Conservation (phyloP, 2,329 filamentous ascomycete species). For the Cadophora sp. region DNA sequence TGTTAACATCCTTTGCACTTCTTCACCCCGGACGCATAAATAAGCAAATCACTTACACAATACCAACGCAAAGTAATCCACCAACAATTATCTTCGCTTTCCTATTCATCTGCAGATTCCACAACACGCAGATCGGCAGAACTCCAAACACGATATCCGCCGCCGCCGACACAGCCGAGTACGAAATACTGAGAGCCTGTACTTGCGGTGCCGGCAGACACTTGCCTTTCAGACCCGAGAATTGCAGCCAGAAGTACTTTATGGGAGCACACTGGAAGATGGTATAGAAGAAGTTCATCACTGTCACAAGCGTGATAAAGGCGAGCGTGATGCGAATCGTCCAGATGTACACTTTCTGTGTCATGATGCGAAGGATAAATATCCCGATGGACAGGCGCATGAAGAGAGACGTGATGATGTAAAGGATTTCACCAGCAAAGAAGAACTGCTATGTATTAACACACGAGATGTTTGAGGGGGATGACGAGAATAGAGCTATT, state of each 20-base stretch:
- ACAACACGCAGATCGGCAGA: conserved; percentile 31
- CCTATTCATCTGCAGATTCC: conserved; percentile 32
- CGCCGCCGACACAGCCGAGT: conserved; percentile 18
- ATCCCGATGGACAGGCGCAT: conserved; percentile 33
- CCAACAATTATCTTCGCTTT: conserved; percentile 30
- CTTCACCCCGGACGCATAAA: neutral
- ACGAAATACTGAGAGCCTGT: conserved; percentile 24
- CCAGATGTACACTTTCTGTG: conserved; percentile 19
- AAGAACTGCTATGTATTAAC: conserved; percentile 19
- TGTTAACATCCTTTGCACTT: neutral
- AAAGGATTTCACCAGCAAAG: conserved; percentile 25
- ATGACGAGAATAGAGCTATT: neutral
- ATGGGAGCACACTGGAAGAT: conserved; percentile 32
- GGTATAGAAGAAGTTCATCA: conserved; percentile 25
- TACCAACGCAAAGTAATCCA: conserved; percentile 23
- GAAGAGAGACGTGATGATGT: conserved; percentile 25
- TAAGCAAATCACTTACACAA: conserved; percentile 22
- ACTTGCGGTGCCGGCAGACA: conserved; percentile 22
- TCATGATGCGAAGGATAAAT: conserved; percentile 28
- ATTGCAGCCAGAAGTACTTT: conserved; percentile 31
- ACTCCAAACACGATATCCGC: conserved; percentile 30
- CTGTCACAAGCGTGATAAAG: conserved; percentile 22
- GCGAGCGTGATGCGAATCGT: conserved; percentile 25
- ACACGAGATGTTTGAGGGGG: neutral
- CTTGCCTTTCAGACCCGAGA: conserved; percentile 24